A percentile compares a stretch with the other conserved stretches of the same genome.
Conservation (phyloP, 768 basidiomycete genomes). For the Suillus hirtellus region DNA sequence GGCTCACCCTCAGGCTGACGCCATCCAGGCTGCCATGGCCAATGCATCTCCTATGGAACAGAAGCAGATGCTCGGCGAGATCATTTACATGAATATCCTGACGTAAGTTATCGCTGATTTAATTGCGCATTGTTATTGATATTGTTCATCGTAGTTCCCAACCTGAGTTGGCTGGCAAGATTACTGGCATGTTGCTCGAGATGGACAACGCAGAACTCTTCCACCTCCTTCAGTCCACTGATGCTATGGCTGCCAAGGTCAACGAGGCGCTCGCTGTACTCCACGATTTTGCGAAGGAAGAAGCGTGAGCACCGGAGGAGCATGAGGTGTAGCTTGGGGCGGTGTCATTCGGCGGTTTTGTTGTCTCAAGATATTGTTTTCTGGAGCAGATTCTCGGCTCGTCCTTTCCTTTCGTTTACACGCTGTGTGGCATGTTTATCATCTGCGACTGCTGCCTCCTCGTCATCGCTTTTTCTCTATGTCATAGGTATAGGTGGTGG, state of each 20-base stretch:
- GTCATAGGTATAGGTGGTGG: constrained; percentile 49
- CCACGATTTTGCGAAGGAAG: constrained; percentile 71
- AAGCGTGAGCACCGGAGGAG: background rate
- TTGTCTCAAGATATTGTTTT: constrained; percentile 20
- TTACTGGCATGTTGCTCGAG: constrained; percentile 98
- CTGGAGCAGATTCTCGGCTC: constrained; percentile 44
- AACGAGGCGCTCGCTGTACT: constrained; percentile 88
- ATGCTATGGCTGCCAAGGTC: constrained; percentile 87
- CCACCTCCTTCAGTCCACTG: constrained; percentile 79
- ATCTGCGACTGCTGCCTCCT: constrained; percentile 40
- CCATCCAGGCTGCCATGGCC: constrained; percentile 61
- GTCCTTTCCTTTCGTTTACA: constrained; percentile 50
- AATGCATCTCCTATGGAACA: constrained; percentile 75
- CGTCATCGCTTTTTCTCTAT: constrained; percentile 36
- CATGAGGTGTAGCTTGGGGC: constrained; percentile 9
- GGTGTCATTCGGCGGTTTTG: constrained; percentile 12
- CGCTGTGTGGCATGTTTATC: constrained; percentile 36
- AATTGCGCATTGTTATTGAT: constrained; percentile 10
- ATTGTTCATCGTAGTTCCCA: constrained; percentile 53
- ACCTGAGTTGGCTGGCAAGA: constrained; percentile 96
- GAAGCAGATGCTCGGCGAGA: constrained; percentile 99
- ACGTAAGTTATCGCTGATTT: constrained; percentile 47
- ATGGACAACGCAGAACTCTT: constrained; percentile 97
- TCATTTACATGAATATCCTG: constrained; percentile 89
- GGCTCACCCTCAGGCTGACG: constrained; percentile 51